Base-by-base conservation (phyloP, 441 rosid genomes). In the Lepidium campestre region DNA sequence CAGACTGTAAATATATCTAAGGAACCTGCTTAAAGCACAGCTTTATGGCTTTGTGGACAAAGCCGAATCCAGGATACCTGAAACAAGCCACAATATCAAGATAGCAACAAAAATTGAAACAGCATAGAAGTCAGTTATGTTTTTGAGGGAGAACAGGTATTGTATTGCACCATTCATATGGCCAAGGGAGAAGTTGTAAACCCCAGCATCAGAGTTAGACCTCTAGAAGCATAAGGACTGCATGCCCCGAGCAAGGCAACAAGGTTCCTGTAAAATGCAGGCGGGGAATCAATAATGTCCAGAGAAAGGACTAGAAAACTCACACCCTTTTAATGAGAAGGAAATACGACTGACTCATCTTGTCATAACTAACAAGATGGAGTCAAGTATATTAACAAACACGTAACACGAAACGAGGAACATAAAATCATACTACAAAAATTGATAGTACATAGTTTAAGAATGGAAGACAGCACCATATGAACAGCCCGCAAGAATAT, bases 171-270 rank as follows among this genome's bases (percentile, higher is more conserved):
- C 78, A 75, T 42, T 70, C 11, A 64, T 39, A 69, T 44, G 57
- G 59, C 34, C 57, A 64, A 57, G 75, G 71, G 57, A 65, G 69
- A 49, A 35, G 67, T 19, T 56, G 67, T 62, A 62, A 74, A 74
- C 57, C 83, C 80, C 81, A 73, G 69, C 78, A 73, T 78, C 83
- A 74, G 63, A 78, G 73, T 77, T 76, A 66, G 75, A 79, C 77
- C 78, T 79, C 78, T 77, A 75, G 80, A 79, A 77, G 90, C 83
- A 64, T 37, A 79, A 81, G 77, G 74, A 58, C 82, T 67, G 73
- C 77, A 70, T 68, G 79, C 86, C 83, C 72, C 27, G 17, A 6
- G 56, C 53, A 57, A 71, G 70, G 84, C 78, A 65, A 79, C 69
- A 72, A 15, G 72, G 80, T 77, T 80, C 84, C 86, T 72, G 80